Evolutionary conservation across 208 protist genomes (phyloP), one percentile per base, ranked within the genome.

Genomic region (Leptomonas pyrrhocoris): DNA sequence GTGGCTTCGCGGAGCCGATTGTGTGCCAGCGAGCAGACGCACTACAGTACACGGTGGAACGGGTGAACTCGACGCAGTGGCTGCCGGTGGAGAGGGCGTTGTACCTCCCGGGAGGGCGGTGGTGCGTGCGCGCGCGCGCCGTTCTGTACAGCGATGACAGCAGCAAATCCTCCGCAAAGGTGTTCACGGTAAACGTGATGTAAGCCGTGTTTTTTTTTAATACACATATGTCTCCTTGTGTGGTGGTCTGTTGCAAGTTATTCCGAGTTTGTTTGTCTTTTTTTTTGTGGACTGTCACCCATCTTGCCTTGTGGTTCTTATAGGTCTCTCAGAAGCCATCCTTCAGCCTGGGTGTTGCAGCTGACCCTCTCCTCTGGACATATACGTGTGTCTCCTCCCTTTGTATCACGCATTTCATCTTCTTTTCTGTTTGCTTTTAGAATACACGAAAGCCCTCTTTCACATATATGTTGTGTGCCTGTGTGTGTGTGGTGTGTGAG

Each of bases 51-150:
- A 87, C 73, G 7, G 64, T 91, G 31, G 88, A 94, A 65, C 80
- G 81, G 36, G 72, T 68, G 40, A 79, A 71, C 50, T 74, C 78
- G 16, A 65, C 73, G 31, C 84, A 93, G 61, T 96, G 90, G 87
- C 60, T 77, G 55, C 59, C 58, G 40, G 86, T 79, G 18, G 76
- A 51, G 28, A 25, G 69, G 31, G 71, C 88, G 0, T 80, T 96
- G 38, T 89, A 64, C 58, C 80, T 96, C 8, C 86, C 86, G 1
- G 81, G 82, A 1, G 91, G 91, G 7, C 80, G 83, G 21, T 96
- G 91, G 88, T 96, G 91, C 62, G 72, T 96, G 53, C 77, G 85
- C 8, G 91, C 86, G 27, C 77, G 86, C 64, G 21, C 76, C 2
- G 76, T 76, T 60, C 43, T 68, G 51, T 58, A 56, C 19, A 54